phyloP scores from a whole-genome alignment of 495 filamentous ascomycete genomes.

The Aspergillus baeticus region DNA sequence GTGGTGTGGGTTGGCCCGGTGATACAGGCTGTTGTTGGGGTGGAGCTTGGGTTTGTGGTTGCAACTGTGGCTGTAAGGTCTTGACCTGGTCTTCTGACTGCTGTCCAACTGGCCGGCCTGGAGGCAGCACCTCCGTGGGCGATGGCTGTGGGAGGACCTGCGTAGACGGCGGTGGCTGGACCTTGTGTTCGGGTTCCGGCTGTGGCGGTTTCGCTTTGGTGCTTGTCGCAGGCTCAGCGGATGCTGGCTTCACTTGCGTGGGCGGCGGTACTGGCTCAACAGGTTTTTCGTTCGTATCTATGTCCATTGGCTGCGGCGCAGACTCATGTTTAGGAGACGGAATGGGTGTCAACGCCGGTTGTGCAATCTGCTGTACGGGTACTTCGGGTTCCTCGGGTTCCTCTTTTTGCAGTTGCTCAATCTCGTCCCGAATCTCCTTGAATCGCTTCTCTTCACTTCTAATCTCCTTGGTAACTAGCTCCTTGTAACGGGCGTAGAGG shows the following conservation, averaged over 20 bases:
- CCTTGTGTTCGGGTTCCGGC: constrained; percentile 19
- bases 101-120: constrained; percentile 12
- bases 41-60: not conserved
- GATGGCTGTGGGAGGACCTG: not conserved
- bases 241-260: not conserved
- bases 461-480: constrained; percentile 65
- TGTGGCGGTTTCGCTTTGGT: constrained; percentile 21
- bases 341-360: constrained; percentile 13
- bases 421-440: constrained; percentile 61
- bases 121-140: not conserved
- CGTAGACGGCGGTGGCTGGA: not conserved
- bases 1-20: constrained; percentile 12
- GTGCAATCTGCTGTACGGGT: constrained; percentile 9
- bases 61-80: constrained; percentile 1
- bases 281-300: constrained; percentile 30
- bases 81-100: constrained; percentile 7
- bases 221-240: constrained; percentile 13
- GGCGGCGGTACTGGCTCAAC: constrained; percentile 1
- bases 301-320: constrained; percentile 37
- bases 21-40: not conserved
- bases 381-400: constrained; percentile 55
- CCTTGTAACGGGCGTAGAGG: constrained; percentile 72
- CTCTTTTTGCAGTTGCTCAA: constrained; percentile 64
- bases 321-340: constrained; percentile 22
- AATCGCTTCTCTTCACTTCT: constrained; percentile 70